These are phyloP conservation scores for Heracleum sosnowskyi DNA, from an alignment of 129 eudicot genomes.

Conservation along the genomic window DNA sequence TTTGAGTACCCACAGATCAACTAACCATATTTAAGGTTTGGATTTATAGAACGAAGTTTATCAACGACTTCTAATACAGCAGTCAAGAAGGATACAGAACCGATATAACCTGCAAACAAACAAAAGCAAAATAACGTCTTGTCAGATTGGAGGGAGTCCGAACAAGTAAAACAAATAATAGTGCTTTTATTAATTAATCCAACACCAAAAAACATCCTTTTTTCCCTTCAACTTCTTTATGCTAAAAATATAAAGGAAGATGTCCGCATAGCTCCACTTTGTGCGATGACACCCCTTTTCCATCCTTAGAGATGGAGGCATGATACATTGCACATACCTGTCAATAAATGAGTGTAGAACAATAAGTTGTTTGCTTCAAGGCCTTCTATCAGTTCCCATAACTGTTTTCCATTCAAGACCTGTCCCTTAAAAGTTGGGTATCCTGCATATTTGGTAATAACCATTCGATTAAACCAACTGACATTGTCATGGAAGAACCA, in stretches of 20 bases:
- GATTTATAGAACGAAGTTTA: slow-evolving; percentile 84
- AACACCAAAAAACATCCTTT: neutral
- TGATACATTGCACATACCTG: slow-evolving; percentile 35
- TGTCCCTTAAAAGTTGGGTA: slow-evolving; percentile 94
- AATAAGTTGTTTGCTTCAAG: slow-evolving; percentile 75
- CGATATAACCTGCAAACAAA: slow-evolving; percentile 72
- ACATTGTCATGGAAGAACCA: slow-evolving; percentile 10
- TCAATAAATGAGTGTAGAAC: slow-evolving; percentile 86
- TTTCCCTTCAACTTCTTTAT: neutral
- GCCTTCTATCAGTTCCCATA: slow-evolving; percentile 87
- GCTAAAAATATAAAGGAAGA: neutral
- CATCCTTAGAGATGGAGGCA: neutral
- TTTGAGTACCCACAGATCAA: slow-evolving; percentile 11
- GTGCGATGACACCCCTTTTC: neutral
- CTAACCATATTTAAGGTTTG: slow-evolving; percentile 80
- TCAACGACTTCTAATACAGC: slow-evolving; percentile 67
- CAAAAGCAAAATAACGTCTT: neutral
- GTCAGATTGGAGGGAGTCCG: neutral
- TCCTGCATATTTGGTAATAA: slow-evolving; percentile 43
- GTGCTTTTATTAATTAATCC: neutral
- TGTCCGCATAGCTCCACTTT: neutral
- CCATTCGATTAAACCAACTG: neutral
- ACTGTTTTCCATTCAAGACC: slow-evolving; percentile 79
- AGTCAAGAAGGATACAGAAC: slow-evolving; percentile 84
- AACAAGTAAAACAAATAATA: neutral